Base-by-base conservation (phyloP, 78 protist genomes). In the Paratrimastix pyriformis region DNA sequence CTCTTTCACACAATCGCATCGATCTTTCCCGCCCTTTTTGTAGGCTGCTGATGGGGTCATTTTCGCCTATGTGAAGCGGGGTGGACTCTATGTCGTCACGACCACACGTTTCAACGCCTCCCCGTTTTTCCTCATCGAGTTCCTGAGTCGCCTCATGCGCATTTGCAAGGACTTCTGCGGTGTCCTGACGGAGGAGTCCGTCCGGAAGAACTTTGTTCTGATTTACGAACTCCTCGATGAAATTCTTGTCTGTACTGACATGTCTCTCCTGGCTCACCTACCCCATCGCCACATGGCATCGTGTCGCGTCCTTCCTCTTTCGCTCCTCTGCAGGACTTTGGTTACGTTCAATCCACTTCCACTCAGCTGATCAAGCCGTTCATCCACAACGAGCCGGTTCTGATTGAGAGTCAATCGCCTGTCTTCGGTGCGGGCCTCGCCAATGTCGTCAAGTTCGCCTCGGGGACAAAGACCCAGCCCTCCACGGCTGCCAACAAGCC, bases 161-260 rank as follows among this genome's bases (percentile, higher is more conserved):
- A 60, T 92, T 8, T 66, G 86, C 52, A 86, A 87, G 32, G 91
- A 87, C 46, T 88, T 75, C 77, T 33, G 72, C 37, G 90, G 90
- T 48, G 79, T 83, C 2, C 58, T 89, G 29, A 71, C 43, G 26
- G 96, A 90, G 40, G 93, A 92, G 62, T 50, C 89, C 0, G 29
- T 92, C 35, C 66, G 89, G 40, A 57, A 65, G 35, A 92, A 92
- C 79, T 89, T 90, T 57, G 77, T 79, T 52, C 77, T 92, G 38
- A 71, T 92, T n/a, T 92, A 92, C 69, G 96, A 92, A 76, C 35
- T 92, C 29, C 78, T 90, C 32, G 96, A 92, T 65, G 96, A 92
- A 45, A 26, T 88, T 4, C 13, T 92, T 57, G 92, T 58, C 2
- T 15, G 48, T 38, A 1, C 46, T 8, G 2, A 3, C 26, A 6